phyloP scores from a whole-genome alignment of 192 early-diverging fungal genomes.

The Dissophora globulifera region DNA sequence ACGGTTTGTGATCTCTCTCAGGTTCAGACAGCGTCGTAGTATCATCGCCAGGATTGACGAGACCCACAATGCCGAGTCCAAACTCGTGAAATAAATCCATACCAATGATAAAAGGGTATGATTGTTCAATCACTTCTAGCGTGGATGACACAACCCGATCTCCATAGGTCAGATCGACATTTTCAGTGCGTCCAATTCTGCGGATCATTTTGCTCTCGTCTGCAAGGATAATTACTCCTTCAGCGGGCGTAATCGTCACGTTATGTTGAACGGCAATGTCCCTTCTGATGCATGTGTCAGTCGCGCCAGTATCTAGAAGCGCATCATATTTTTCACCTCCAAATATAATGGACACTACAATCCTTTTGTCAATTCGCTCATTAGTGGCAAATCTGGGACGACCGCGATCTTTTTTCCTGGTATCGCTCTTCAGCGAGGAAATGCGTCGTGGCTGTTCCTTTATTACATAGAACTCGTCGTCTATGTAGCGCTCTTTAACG shows the following conservation, averaged over 20 bases:
- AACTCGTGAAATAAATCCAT: constrained; percentile 9
- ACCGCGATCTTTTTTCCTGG: no score
- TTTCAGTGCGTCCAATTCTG: constrained; percentile 8
- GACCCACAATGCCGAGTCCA: constrained; percentile 6
- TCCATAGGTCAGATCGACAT: constrained; percentile 12
- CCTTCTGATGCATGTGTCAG: constrained; percentile 1
- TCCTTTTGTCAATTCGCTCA: no score
- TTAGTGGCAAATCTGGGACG: no score
- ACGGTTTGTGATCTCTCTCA: background rate
- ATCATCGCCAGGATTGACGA: background rate
- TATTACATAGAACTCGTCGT: no score
- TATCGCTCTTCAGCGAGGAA: no score
- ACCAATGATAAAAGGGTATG: constrained; percentile 5
- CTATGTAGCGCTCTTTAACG: no score
- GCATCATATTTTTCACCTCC: constrained; percentile 6
- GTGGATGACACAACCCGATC: background rate
- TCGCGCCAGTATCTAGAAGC: constrained; percentile 7
- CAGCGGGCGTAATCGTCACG: background rate
- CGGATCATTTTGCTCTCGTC: background rate
- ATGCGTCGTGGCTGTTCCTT: no score
- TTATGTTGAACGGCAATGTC: constrained; percentile 1
- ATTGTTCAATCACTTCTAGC: constrained; percentile 7
- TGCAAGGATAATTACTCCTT: constrained; percentile 8
- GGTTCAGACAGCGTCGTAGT: background rate
- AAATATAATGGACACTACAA: background rate